A percentile compares a stretch with the other conserved stretches of the same genome.
Evolutionary conservation across 2,329 filamentous ascomycete species (phyloP).

Genomic region (Neopestalotiopsis sp.): DNA sequence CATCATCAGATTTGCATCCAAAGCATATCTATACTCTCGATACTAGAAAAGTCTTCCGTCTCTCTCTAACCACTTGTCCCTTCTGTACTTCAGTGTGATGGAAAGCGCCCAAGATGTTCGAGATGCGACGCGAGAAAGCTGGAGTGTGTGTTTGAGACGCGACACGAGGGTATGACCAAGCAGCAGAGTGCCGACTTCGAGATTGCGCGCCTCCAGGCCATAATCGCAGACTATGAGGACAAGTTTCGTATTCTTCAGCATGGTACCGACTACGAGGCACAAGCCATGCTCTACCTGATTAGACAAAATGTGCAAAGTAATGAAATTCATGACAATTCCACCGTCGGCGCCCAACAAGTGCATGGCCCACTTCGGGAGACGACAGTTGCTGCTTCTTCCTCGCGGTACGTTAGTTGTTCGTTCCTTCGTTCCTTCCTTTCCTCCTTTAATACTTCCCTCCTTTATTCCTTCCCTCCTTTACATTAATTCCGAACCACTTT

Average conservation of each 20-base stretch:
- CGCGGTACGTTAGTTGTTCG: neutral
- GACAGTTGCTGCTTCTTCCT: neutral
- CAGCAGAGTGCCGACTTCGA: slow-evolving; percentile 10
- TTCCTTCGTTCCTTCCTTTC: neutral
- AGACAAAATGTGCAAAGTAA: neutral
- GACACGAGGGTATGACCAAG: slow-evolving; percentile 11
- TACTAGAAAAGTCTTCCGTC: neutral
- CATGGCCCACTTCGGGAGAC: neutral
- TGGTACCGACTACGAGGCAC: neutral
- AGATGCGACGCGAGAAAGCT: neutral
- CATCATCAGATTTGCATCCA: too few species aligned
- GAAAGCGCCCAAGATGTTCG: slow-evolving; percentile 11
- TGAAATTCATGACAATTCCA: too few species aligned
- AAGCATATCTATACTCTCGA: too few species aligned
- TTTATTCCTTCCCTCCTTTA: too few species aligned
- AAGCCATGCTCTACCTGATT: slow-evolving; percentile 6
- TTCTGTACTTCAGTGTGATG: slow-evolving; percentile 7
- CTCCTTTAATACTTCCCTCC: too few species aligned
- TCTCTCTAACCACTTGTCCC: neutral
- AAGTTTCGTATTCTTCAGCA: neutral
- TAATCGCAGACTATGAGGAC: neutral
- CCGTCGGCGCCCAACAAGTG: neutral
- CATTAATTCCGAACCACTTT: neutral
- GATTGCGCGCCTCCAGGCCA: neutral
- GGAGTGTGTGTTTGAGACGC: slow-evolving; percentile 6